Evolutionary conservation across 2,329 filamentous ascomycete genomes (phyloP).

Genomic region (Epichloe amarillans): DNA sequence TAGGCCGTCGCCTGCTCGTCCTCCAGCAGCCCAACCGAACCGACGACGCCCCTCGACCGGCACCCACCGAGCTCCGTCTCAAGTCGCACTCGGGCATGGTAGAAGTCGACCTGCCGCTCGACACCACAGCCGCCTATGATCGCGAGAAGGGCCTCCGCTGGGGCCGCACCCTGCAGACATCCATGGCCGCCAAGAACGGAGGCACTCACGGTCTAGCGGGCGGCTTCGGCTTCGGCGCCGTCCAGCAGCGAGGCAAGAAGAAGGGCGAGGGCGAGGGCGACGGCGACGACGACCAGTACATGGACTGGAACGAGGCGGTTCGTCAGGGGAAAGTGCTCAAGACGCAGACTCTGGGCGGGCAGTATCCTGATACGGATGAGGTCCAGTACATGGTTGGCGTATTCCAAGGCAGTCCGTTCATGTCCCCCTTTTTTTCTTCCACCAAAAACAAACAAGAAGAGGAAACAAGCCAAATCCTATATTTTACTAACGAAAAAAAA

Average conservation of each 20-base stretch:
- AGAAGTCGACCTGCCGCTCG: conserved; percentile 82
- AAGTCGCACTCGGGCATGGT: conserved; percentile 74
- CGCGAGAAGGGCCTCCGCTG: conserved; percentile 68
- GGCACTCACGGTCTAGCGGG: conserved; percentile 59
- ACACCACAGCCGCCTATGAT: conserved; percentile 64
- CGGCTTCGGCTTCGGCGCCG: conserved; percentile 52
- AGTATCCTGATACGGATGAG: conserved; percentile 55
- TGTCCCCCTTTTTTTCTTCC: conserved; percentile 3
- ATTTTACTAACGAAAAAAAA: not conserved
- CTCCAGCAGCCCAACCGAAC: conserved; percentile 80
- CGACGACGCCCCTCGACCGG: conserved; percentile 33
- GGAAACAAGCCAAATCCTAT: not conserved
- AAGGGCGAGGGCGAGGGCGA: conserved; percentile 32
- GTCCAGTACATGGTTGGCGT: conserved; percentile 85
- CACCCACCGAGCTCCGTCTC: conserved; percentile 63
- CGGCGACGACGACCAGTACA: conserved; percentile 30
- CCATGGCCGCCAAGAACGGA: conserved; percentile 42
- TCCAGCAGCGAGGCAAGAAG: conserved; percentile 28
- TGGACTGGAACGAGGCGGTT: conserved; percentile 55
- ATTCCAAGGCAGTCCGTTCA: conserved; percentile 62
- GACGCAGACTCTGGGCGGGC: conserved; percentile 75
- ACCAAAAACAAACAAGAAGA: not conserved
- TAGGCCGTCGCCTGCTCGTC: conserved; percentile 56
- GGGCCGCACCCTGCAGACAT: conserved; percentile 60
- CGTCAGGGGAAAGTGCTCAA: conserved; percentile 59